Percentiles rank a stretch among this genome's conserved stretches.
Conservation (phyloP, 192 early-diverging fungal species). For the Rhizoclosmatium sp. region DNA sequence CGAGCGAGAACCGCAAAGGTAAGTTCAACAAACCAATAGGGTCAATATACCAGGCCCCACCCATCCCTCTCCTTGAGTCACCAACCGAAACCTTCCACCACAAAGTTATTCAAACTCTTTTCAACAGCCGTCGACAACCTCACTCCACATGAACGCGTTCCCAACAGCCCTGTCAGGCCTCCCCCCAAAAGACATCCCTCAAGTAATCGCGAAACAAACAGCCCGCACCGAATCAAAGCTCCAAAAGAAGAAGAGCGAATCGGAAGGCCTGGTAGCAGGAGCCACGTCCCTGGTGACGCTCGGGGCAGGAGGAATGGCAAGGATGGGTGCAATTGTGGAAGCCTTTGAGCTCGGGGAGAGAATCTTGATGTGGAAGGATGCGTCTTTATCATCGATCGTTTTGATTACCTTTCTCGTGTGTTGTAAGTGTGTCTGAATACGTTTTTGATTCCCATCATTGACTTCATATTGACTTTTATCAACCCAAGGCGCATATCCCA, state of each 20-base stretch:
- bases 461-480: background rate
- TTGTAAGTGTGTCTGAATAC: slow-evolving; percentile 2
- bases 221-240: background rate
- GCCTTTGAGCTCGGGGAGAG: background rate
- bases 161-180: slow-evolving; percentile 22
- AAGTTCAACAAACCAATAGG: too few relatives aligned
- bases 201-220: background rate
- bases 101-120: too few relatives aligned
- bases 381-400: slow-evolving; percentile 9
- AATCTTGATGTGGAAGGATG: slow-evolving; percentile 18
- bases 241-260: background rate
- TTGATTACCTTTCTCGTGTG: slow-evolving; percentile 10
- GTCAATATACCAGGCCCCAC: too few relatives aligned
- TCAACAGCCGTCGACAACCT: background rate
- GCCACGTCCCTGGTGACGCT: background rate
- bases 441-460: background rate
- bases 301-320: slow-evolving; percentile 12
- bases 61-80: too few relatives aligned
- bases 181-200: background rate
- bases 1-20: too few relatives aligned
- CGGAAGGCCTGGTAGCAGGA: background rate
- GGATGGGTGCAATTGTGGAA: slow-evolving; percentile 6
- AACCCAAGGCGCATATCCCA: slow-evolving; percentile 11
- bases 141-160: slow-evolving; percentile 22
- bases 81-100: too few relatives aligned